Evolutionary conservation across 257 asterid genomes (phyloP).

Genomic region (Solanum pinnatisectum): DNA sequence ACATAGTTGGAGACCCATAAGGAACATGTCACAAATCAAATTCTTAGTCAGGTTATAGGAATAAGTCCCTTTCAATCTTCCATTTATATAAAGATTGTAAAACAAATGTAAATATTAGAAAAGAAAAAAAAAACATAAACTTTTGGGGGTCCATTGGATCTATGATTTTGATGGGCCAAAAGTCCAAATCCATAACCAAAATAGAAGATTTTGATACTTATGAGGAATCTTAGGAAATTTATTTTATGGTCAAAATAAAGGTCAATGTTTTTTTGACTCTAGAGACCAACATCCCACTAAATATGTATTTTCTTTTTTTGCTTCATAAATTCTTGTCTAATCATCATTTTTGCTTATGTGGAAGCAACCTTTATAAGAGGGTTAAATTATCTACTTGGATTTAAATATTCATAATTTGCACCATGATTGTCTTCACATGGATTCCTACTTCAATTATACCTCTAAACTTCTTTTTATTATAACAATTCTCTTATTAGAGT

Average conservation of each 20-base stretch:
- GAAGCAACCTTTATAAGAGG: background rate
- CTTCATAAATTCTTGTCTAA: background rate
- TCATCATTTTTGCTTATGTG: background rate
- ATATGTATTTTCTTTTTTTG: background rate
- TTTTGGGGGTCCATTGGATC: background rate
- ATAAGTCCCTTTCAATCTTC: background rate
- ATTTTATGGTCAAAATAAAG: background rate
- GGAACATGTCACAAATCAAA: background rate
- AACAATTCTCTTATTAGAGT: background rate
- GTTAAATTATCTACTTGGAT: background rate
- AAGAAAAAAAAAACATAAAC: too few relatives aligned
- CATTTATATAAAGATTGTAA: background rate
- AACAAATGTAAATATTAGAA: background rate
- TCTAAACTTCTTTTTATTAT: background rate
- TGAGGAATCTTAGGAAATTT: background rate
- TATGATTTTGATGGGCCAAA: background rate
- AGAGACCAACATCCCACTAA: conserved; percentile 12
- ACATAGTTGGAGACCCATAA: background rate
- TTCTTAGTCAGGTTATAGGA: background rate
- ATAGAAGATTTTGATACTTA: background rate
- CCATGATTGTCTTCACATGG: conserved; percentile 35
- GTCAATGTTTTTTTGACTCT: background rate
- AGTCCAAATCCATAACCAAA: background rate
- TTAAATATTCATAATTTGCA: background rate
- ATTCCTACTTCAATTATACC: conserved; percentile 1